Base-by-base conservation (phyloP, 192 early-diverging fungal species). In the Radiomyces spectabilis region DNA sequence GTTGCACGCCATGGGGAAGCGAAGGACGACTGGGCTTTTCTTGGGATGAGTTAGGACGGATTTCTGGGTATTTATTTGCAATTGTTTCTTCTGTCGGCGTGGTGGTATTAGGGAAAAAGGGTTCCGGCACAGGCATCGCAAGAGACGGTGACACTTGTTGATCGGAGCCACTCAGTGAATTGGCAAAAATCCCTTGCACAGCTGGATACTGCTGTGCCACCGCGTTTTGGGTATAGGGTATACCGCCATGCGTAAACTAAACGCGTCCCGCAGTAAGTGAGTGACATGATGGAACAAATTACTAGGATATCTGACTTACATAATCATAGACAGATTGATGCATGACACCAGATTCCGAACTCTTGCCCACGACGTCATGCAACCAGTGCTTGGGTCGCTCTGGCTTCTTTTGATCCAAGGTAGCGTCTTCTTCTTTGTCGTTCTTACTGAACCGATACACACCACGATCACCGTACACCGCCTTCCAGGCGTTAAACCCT, bases 401-500 rank as follows among this genome's bases (percentile, higher is more conserved):
- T 44, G 1, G 42, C 21, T 24, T 19, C 27, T 44, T 2, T 7
- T 8, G 39, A 40, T 2, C 42, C 12, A 25, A 44, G 27, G 4
- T 2, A 2, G 15, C 15, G 10, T 24, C 22, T 44, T 44, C 41
- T 42, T 42, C 22, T 5, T 8, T 30, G 5, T 7, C 5, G 27
- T 27, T 16, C 10, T n/a, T 41, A 26, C 27, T 27, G 18, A 57
- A 61, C 13, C 47, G 22, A 46, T 51, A 64, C 24, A 84, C 68
- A 31, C 76, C 77, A 10, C 56, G 54, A 26, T 70, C 66, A 5
- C 76, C 77, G 30, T 83, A 54, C 13, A 65, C 74, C 0, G 62
- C 48, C 18, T 57, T 55, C 94, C 94, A 96, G 2, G 77, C 87
- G 30, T 80, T 68, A 68, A 90, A 91, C 0, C 94, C 94, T 12